These are phyloP conservation scores for Akebia trifoliata DNA, from an alignment of 164 flowering plant genomes.

Conservation along the genomic window DNA sequence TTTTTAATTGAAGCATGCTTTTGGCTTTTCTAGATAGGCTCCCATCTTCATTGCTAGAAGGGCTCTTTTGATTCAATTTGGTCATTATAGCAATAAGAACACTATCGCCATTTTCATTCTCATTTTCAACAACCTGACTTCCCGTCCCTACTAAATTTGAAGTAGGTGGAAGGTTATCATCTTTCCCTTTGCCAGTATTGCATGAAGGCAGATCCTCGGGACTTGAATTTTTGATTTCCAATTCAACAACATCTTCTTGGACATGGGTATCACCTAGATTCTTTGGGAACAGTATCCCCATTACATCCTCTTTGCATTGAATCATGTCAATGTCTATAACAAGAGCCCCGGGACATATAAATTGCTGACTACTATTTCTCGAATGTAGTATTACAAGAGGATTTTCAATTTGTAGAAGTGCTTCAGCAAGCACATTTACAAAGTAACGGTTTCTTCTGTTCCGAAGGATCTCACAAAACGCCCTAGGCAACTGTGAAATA, in stretches of 20 bases:
- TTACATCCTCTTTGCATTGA: conserved; percentile 33
- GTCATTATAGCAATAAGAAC: too few relatives aligned
- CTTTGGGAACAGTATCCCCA: conserved; percentile 38
- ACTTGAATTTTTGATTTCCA: background rate
- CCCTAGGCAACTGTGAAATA: conserved; percentile 33
- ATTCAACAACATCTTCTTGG: background rate
- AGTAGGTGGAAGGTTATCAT: conserved; percentile 2
- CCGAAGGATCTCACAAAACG: conserved; percentile 24
- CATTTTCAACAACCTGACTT: background rate
- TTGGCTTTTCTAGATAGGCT: too few relatives aligned
- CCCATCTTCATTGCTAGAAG: too few relatives aligned
- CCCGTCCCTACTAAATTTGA: background rate
- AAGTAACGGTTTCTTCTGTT: conserved; percentile 1
- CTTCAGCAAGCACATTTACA: conserved; percentile 32
- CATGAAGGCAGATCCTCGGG: background rate
- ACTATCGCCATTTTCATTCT: conserved; percentile 16
- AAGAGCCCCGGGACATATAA: conserved; percentile 22
- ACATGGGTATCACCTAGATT: conserved; percentile 4
- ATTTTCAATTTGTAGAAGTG: conserved; percentile 42
- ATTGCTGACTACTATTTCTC: background rate
- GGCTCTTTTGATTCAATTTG: too few relatives aligned
- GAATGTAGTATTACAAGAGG: conserved; percentile 47
- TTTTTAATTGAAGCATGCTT: too few relatives aligned
- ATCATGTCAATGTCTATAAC: conserved; percentile 25
- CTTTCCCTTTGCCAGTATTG: background rate